Percentiles rank a stretch among this genome's conserved stretches.
phyloP scores from a whole-genome alignment of 305 asterid genomes.

The Plantago lanceolata region DNA sequence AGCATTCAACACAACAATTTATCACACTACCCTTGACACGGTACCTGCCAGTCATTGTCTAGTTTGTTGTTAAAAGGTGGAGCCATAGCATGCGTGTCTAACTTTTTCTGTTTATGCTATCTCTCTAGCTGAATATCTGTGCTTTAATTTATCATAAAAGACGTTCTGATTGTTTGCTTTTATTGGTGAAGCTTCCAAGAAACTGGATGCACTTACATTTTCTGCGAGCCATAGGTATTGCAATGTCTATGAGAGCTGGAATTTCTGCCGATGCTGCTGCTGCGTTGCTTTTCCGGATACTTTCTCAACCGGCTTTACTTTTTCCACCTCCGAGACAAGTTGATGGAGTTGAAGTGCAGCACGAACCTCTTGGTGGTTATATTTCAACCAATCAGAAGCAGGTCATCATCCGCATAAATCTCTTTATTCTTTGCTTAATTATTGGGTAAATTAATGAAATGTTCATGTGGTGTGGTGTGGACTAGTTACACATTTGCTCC shows the following conservation, averaged over 20 bases:
- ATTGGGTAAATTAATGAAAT: background rate
- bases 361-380: conserved; percentile 54
- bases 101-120: too few species aligned
- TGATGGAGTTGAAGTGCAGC: conserved; percentile 83
- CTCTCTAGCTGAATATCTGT: too few species aligned
- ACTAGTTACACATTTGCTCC: background rate
- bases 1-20: too few species aligned
- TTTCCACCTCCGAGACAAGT: conserved; percentile 96
- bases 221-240: conserved; percentile 95
- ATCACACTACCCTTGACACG: too few species aligned
- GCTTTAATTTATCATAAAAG: background rate
- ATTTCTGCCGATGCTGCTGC: conserved; percentile 99
- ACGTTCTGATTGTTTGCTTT: conserved; percentile 26
- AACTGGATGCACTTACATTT: conserved; percentile 99
- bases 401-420: conserved; percentile 39
- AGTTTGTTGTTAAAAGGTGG: too few species aligned
- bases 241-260: conserved; percentile 99
- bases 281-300: conserved; percentile 93
- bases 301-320: conserved; percentile 96
- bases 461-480: background rate
- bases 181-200: conserved; percentile 76
- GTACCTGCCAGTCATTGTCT: background rate
- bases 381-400: conserved; percentile 58
- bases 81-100: too few species aligned
- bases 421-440: conserved; percentile 18